phyloP scores from a whole-genome alignment of 176 grass and related monocot genomes.

The Zea mays region Zm-B73-REFERENCE-NAM-5.0 NC_050097.1:22927501-22928000 shows the following conservation, averaged over 20 bases:
- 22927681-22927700: not conserved
- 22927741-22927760: not conserved
- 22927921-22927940: slow-evolving; percentile 65
- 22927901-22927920: slow-evolving; percentile 50
- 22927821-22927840: slow-evolving; percentile 33
- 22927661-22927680: slow-evolving; percentile 11
- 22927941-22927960: slow-evolving; percentile 89
- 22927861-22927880: not conserved
- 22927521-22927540: not conserved
- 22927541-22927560: not conserved
- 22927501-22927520: not conserved
- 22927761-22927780: not conserved
- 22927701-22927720: not conserved
- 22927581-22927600: not conserved
- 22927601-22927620: not conserved
- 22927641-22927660: not conserved
- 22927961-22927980: slow-evolving; percentile 36
- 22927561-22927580: not conserved
- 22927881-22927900: slow-evolving; percentile 73
- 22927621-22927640: not conserved
- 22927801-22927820: slow-evolving; percentile 1
- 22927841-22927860: slow-evolving; percentile 26
- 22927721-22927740: slow-evolving; percentile 8
- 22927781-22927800: too few species aligned
- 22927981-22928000: slow-evolving; percentile 5